These are phyloP conservation scores for Russula foetens DNA, from an alignment of 768 basidiomycete genomes.

Conservation along the genomic window DNA sequence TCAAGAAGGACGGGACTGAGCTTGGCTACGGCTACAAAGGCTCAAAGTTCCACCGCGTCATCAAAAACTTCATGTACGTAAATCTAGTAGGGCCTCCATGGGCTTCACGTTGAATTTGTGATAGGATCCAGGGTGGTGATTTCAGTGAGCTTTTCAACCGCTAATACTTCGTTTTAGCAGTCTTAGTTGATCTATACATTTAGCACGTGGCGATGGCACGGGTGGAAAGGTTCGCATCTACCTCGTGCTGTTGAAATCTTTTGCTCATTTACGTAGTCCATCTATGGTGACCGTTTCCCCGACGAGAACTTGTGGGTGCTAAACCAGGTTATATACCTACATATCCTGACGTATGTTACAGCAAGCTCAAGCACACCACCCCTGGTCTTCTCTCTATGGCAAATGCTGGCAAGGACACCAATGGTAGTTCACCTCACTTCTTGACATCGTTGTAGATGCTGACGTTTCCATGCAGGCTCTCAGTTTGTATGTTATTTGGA, in stretches of 20 bases:
- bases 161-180: constrained; percentile 15
- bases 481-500: constrained; percentile 65
- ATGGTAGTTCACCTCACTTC: constrained; percentile 44
- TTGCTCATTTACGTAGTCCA: constrained; percentile 43
- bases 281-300: constrained; percentile 83
- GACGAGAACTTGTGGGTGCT: constrained; percentile 89
- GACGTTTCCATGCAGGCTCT: constrained; percentile 39
- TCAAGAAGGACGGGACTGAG: constrained; percentile 62
- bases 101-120: constrained; percentile 18
- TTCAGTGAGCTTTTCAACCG: constrained; percentile 58
- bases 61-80: constrained; percentile 81
- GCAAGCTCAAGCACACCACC: constrained; percentile 92
- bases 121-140: constrained; percentile 95
- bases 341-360: constrained; percentile 26
- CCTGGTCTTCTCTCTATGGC: constrained; percentile 92
- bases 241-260: background rate
- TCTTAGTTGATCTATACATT: constrained; percentile 1
- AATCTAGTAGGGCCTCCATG: background rate
- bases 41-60: constrained; percentile 94
- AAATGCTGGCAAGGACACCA: constrained; percentile 87
- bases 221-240: constrained; percentile 65
- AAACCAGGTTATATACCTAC: background rate
- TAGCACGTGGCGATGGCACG: constrained; percentile 80
- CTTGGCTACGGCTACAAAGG: constrained; percentile 88
- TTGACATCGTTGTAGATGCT: constrained; percentile 8